Base-by-base conservation (phyloP, 371 early-diverging fungal genomes). In the Rhizopus stolonifer region DNA sequence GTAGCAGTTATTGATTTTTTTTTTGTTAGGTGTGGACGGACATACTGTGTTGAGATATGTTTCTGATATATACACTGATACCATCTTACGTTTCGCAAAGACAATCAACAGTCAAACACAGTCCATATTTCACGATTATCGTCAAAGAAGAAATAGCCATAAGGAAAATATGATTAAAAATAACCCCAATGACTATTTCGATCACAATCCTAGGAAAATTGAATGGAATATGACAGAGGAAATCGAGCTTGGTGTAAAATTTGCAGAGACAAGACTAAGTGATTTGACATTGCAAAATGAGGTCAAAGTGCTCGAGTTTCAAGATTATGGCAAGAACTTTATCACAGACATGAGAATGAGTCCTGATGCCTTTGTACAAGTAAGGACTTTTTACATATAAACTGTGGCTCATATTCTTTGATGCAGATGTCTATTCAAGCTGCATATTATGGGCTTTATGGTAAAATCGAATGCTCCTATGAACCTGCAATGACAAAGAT, bases 351-450 rank as follows among this genome's bases (percentile, higher is more conserved):
- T 81, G 77, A 72, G 77, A 40, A 77, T 88, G 72, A 84, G 84
- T 57, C 89, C 89, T 9, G 89, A 88, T 60, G 85, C 85, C 2
- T 88, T 84, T 72, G 84, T 86, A 31, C 88, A 88, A 71, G 77
- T 82, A n/a, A n/a, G n/a, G n/a, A n/a, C n/a, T n/a, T n/a, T n/a
- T n/a, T n/a, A n/a, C n/a, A n/a, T n/a, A n/a, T n/a, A n/a, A n/a
- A n/a, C n/a, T n/a, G n/a, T n/a, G n/a, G n/a, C n/a, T n/a, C n/a
- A n/a, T n/a, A n/a, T n/a, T n/a, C n/a, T n/a, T n/a, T n/a, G n/a
- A n/a, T n/a, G 21, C 18, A 89, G 78, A 92, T 95, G 92, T 92
- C 94, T 13, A 85, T 90, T 60, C 94, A 95, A 75, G 87, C 92
- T 22, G 94, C 95, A n/a, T 93, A 91, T 72, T 93, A 87, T 77